Percentiles rank a stretch among this genome's conserved stretches.
Conservation (phyloP, 345 rosid species). For the Dipteronia sinensis region DNA sequence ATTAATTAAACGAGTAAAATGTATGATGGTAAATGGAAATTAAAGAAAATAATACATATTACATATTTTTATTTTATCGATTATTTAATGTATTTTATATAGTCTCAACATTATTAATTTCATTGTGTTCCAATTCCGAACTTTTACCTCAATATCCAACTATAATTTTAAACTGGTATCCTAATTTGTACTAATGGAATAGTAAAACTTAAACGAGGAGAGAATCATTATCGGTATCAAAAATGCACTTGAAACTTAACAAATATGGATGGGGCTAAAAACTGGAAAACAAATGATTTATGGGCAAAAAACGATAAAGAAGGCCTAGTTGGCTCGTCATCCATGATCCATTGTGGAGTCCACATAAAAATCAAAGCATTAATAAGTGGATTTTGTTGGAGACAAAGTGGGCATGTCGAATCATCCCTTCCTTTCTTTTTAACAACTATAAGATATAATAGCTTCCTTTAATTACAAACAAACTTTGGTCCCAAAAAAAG, state of each 20-base stretch:
- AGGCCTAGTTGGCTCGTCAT: constrained; percentile 11
- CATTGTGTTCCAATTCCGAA: no score
- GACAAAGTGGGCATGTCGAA: constrained; percentile 1
- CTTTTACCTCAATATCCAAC: no score
- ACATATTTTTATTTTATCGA: no score
- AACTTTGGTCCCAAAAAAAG: constrained; percentile 2
- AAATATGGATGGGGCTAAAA: neutral
- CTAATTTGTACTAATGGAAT: no score
- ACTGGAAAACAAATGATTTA: neutral
- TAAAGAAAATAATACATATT: no score
- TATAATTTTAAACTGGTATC: no score
- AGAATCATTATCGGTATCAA: neutral
- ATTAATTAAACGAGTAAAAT: no score
- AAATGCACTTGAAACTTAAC: neutral
- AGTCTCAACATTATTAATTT: no score
- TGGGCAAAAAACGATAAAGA: neutral
- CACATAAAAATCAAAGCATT: no score
- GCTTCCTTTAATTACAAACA: constrained; percentile 1
- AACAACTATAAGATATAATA: constrained; percentile 22
- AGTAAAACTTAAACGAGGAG: no score
- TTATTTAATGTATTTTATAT: no score
- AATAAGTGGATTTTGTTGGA: neutral
- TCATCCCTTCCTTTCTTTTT: neutral
- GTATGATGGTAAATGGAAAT: no score
- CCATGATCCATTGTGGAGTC: neutral